Base-by-base conservation (phyloP, 805 yeast genomes). In the Saccharomycopsis vini region DNA sequence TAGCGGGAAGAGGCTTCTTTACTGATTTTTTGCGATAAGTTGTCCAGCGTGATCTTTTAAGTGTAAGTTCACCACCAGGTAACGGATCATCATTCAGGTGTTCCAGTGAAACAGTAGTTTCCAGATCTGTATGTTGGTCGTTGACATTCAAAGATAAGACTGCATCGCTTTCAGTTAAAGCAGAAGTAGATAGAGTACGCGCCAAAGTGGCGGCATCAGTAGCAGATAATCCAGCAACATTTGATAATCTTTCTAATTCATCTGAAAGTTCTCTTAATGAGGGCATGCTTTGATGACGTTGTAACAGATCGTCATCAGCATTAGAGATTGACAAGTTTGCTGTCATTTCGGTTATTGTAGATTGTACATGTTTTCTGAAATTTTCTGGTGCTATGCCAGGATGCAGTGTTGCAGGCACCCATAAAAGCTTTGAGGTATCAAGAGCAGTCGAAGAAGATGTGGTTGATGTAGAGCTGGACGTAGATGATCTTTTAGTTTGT, bases 381-480 rank as follows among this genome's bases (percentile, higher is more conserved):
- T 84, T 86, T 55, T 85, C 94, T 2, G 97, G 97, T 21, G 94
- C 89, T n/a, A 90, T 73, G 54, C 84, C 90, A 1, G 97, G 97
- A 59, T 92, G 98, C 31, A 87, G 70, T 50, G 77, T 78, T 2
- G 97, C 98, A 0, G 97, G 97, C 1, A 92, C 97, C 98, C 98
- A 90, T 43, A 90, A 65, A 26, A 84, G 62, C 45, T 74, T 65
- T 39, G 72, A 72, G 15, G 73, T 62, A 43, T 62, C 66, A 21
- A 54, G 48, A 15, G 13, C 35, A 16, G 16, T 15, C 18, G 16
- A 6, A 10, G 34, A 30, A 15, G 13, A n/a, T 6, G 13, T 9
- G 13, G 30, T n/a, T n/a, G n/a, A n/a, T n/a, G 9, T 10, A 7
- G 5, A 5, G n/a, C 15, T 30, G n/a, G 22, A 22, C 22, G 16